Percentiles rank a stretch among this genome's conserved stretches.
These are phyloP conservation scores for Colletotrichum lini DNA, from an alignment of 2,329 filamentous ascomycete genomes.

Conservation along the genomic window DNA sequence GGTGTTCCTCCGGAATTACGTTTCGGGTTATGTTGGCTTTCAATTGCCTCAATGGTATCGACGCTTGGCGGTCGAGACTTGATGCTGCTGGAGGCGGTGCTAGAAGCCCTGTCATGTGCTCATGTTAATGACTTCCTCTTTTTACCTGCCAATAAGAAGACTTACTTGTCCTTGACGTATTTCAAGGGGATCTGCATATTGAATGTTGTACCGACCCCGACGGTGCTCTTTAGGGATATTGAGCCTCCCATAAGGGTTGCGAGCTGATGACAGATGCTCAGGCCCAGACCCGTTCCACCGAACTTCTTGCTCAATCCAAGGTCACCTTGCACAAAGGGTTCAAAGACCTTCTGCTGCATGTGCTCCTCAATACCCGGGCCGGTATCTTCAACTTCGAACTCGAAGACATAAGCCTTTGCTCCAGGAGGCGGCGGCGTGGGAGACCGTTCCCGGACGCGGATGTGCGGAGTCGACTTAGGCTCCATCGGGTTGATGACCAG, in stretches of 20 bases:
- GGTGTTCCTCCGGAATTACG: slow-evolving; percentile 35
- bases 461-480: slow-evolving; percentile 64
- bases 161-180: slow-evolving; percentile 78
- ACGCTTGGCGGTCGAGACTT: slow-evolving; percentile 66
- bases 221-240: slow-evolving; percentile 79
- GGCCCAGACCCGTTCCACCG: slow-evolving; percentile 87
- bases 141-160: too few relatives aligned
- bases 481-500: slow-evolving; percentile 75
- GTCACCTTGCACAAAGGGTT: slow-evolving; percentile 96
- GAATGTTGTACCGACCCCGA: slow-evolving; percentile 84
- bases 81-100: slow-evolving; percentile 68
- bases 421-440: slow-evolving; percentile 72
- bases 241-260: slow-evolving; percentile 86
- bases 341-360: slow-evolving; percentile 88
- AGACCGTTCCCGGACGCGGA: slow-evolving; percentile 68
- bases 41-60: slow-evolving; percentile 54
- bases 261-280: slow-evolving; percentile 92
- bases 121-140: slow-evolving; percentile 2
- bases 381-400: slow-evolving; percentile 91
- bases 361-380: slow-evolving; percentile 87
- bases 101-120: slow-evolving; percentile 59
- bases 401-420: slow-evolving; percentile 80
- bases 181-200: slow-evolving; percentile 86
- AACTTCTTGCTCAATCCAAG: slow-evolving; percentile 90
- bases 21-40: slow-evolving; percentile 41